Percentiles rank a stretch among this genome's conserved stretches.
Conservation (phyloP, 306 rosid genomes). For the Crataegus laevigata region DNA sequence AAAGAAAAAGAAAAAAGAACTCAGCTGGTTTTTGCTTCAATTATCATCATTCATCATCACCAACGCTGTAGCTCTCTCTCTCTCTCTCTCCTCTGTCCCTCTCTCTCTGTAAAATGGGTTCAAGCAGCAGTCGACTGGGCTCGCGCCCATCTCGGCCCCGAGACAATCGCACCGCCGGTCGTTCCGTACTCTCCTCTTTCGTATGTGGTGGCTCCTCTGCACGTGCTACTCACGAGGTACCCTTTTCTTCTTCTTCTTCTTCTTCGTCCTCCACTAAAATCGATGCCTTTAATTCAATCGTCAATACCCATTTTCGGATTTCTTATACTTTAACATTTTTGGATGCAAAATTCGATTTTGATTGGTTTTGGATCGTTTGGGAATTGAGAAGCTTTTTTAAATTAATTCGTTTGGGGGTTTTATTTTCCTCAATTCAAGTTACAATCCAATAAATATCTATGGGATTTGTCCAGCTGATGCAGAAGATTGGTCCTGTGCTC, state of each 20-base stretch:
- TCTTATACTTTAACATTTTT: not conserved
- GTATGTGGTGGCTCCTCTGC: slow-evolving; percentile 71
- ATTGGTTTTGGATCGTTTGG: slow-evolving; percentile 11
- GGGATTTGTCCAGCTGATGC: slow-evolving; percentile 9
- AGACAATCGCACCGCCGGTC: slow-evolving; percentile 39
- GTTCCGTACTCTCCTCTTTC: slow-evolving; percentile 60
- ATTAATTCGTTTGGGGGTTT: not conserved
- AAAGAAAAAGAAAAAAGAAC: no score
- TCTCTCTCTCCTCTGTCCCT: not conserved
- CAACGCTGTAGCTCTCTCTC: not conserved
- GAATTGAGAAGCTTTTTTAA: no score
- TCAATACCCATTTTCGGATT: slow-evolving; percentile 19
- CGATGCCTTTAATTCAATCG: not conserved
- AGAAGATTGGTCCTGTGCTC: not conserved
- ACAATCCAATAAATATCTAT: not conserved
- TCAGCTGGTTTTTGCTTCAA: slow-evolving; percentile 40
- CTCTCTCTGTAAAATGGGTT: slow-evolving; percentile 51
- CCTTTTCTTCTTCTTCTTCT: not conserved
- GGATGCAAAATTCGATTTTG: slow-evolving; percentile 10
- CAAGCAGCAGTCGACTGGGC: slow-evolving; percentile 48
- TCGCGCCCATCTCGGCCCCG: slow-evolving; percentile 53
- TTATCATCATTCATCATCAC: slow-evolving; percentile 9
- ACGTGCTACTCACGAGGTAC: slow-evolving; percentile 55
- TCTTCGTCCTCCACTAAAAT: not conserved
- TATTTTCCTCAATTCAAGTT: not conserved